These are phyloP conservation scores for Boletus rex-veris DNA, from an alignment of 768 basidiomycete genomes.

Conservation along the genomic window DNA sequence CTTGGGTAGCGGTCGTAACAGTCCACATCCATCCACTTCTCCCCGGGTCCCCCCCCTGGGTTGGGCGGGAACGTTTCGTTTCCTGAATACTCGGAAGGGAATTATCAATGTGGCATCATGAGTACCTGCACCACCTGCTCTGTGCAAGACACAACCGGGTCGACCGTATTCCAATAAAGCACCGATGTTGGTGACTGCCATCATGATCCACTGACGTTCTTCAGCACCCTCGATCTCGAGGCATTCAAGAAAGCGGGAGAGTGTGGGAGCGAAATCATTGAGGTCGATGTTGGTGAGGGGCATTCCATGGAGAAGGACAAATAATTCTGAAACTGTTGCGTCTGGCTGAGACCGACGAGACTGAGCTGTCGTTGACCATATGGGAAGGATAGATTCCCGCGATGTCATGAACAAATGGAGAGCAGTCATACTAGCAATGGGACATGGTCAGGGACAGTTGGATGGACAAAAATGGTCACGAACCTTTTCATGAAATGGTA, in stretches of 20 bases:
- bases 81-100: slow-evolving; percentile 49
- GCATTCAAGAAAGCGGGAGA: slow-evolving; percentile 84
- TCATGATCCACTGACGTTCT: slow-evolving; percentile 94
- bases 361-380: slow-evolving; percentile 74
- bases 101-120: slow-evolving; percentile 35
- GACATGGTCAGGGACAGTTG: slow-evolving; percentile 4
- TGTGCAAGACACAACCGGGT: slow-evolving; percentile 64
- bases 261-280: slow-evolving; percentile 81
- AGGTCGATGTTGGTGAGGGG: slow-evolving; percentile 93
- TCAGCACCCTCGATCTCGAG: slow-evolving; percentile 77
- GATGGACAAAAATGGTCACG: slow-evolving; percentile 16
- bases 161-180: slow-evolving; percentile 87
- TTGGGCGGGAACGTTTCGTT: slow-evolving; percentile 35
- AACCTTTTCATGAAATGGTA: slow-evolving; percentile 97
- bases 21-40: slow-evolving; percentile 65
- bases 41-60: slow-evolving; percentile 40
- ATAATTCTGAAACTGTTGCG: slow-evolving; percentile 69
- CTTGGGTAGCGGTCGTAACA: slow-evolving; percentile 86
- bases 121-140: slow-evolving; percentile 47
- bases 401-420: slow-evolving; percentile 84
- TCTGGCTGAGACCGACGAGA: slow-evolving; percentile 74
- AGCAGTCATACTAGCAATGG: slow-evolving; percentile 69
- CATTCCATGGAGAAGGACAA: slow-evolving; percentile 94
- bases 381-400: slow-evolving; percentile 81
- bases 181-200: slow-evolving; percentile 82